phyloP scores from a whole-genome alignment of 2,329 filamentous ascomycete genomes.

The Aspergillus texensis region DNA sequence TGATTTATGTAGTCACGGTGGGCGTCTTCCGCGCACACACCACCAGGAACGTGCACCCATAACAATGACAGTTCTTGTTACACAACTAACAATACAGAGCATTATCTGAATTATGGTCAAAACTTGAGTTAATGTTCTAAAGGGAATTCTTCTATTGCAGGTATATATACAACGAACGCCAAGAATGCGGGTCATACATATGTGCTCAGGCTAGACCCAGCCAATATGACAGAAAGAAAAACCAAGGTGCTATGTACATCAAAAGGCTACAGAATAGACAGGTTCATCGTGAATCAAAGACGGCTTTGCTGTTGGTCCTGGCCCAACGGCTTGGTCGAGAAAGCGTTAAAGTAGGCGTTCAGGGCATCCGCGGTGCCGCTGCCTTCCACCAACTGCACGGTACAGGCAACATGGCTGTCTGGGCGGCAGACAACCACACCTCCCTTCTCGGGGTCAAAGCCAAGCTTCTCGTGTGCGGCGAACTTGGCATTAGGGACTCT shows the following conservation, averaged over 20 bases:
- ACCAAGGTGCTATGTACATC: constrained; percentile 14
- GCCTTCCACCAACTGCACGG: constrained; percentile 73
- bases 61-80: background rate
- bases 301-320: constrained; percentile 39
- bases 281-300: constrained; percentile 28
- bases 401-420: constrained; percentile 82
- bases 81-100: background rate
- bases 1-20: background rate
- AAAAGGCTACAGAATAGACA: constrained; percentile 10
- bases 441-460: constrained; percentile 70
- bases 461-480: constrained; percentile 84
- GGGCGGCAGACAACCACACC: constrained; percentile 83
- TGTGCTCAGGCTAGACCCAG: constrained; percentile 20
- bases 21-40: background rate
- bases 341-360: constrained; percentile 78
- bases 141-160: constrained; percentile 18
- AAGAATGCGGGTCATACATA: constrained; percentile 26
- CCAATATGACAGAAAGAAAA: constrained; percentile 22
- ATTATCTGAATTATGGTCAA: too few relatives aligned
- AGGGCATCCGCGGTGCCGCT: constrained; percentile 77
- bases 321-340: constrained; percentile 61
- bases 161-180: constrained; percentile 26
- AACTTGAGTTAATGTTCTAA: background rate
- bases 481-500: constrained; percentile 70
- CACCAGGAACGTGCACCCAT: background rate